A percentile compares a stretch with the other conserved stretches of the same genome.
Evolutionary conservation across 257 asterid species (phyloP).

Genomic region (Nyctanthes arbortristis): DNA sequence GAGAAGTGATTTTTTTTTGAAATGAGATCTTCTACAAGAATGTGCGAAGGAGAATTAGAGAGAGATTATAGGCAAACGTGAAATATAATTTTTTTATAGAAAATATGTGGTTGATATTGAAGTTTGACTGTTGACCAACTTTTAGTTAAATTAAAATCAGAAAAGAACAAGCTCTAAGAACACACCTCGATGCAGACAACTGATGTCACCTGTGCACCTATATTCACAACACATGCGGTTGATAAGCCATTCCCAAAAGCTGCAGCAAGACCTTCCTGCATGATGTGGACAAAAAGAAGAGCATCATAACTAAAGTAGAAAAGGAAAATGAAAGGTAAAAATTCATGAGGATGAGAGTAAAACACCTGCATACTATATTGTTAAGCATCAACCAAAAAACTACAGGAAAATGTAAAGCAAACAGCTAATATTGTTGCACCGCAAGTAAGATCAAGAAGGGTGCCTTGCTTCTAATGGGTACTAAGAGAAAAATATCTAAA

Average conservation of each 20-base stretch:
- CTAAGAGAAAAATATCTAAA: slow-evolving; percentile 2
- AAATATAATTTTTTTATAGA: no score
- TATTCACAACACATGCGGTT: slow-evolving; percentile 88
- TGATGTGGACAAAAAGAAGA: background rate
- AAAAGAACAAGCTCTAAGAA: no score
- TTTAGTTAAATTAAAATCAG: no score
- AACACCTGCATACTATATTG: background rate
- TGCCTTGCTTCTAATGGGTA: slow-evolving; percentile 7
- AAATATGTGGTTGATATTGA: no score
- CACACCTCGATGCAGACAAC: slow-evolving; percentile 88
- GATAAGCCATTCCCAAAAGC: slow-evolving; percentile 93
- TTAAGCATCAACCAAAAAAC: slow-evolving; percentile 13
- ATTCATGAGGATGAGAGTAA: slow-evolving; percentile 9
- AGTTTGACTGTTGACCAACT: no score
- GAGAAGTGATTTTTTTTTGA: no score
- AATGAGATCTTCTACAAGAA: no score
- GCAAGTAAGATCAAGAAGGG: slow-evolving; percentile 11
- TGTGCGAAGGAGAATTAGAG: no score
- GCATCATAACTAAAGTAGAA: slow-evolving; percentile 10
- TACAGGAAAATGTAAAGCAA: slow-evolving; percentile 3
- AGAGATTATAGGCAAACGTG: no score
- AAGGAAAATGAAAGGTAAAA: slow-evolving; percentile 6
- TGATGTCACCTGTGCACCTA: slow-evolving; percentile 97
- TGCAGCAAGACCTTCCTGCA: slow-evolving; percentile 99
- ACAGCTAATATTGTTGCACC: slow-evolving; percentile 20